These are phyloP conservation scores for Grammothele lineata DNA, from an alignment of 768 basidiomycete species.

Conservation along the genomic window DNA sequence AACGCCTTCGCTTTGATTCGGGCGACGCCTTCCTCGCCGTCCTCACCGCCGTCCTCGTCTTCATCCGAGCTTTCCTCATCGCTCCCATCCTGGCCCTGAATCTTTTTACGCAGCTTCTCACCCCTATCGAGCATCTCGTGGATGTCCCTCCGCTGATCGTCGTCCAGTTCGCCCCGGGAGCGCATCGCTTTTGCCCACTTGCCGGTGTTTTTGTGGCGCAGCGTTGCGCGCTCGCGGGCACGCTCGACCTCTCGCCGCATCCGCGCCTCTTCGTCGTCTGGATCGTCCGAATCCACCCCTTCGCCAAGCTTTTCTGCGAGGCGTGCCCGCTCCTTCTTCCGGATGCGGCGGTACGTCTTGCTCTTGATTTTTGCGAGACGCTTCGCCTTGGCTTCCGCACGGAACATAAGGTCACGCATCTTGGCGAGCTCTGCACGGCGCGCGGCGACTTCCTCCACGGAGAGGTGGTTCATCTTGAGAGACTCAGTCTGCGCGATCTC, in stretches of 20 bases:
- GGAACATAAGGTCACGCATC: constrained; percentile 91
- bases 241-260: constrained; percentile 74
- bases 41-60: constrained; percentile 40
- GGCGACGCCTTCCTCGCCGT: constrained; percentile 36
- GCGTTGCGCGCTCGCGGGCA: constrained; percentile 85
- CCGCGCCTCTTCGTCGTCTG: constrained; percentile 42
- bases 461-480: constrained; percentile 78
- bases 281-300: constrained; percentile 44
- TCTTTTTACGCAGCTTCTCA: constrained; percentile 73
- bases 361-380: constrained; percentile 94
- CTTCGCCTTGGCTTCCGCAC: constrained; percentile 87
- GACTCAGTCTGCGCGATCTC: constrained; percentile 78
- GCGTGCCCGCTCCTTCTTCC: constrained; percentile 72
- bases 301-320: constrained; percentile 43
- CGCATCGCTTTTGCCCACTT: constrained; percentile 84
- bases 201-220: constrained; percentile 83
- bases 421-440: constrained; percentile 78
- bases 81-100: constrained; percentile 60
- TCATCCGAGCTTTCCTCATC: constrained; percentile 46
- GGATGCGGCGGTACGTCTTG: constrained; percentile 84
- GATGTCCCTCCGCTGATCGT: constrained; percentile 62
- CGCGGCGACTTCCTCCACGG: constrained; percentile 79
- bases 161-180: constrained; percentile 62
- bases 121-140: constrained; percentile 82
- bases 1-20: constrained; percentile 66